Base-by-base conservation (phyloP, 495 filamentous ascomycete species). In the Friedmanniomyces simplex region DNA sequence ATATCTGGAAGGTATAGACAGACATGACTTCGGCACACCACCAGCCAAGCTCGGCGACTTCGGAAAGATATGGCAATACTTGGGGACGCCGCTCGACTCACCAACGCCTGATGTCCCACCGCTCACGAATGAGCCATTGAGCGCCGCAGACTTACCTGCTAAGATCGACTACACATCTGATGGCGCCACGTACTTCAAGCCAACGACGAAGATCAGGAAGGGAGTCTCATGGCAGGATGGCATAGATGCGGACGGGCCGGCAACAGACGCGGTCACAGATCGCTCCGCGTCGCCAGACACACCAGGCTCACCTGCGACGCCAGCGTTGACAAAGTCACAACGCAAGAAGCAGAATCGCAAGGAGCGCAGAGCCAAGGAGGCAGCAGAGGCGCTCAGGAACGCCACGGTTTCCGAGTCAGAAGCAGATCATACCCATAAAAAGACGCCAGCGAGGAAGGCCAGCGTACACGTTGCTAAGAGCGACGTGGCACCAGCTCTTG, bases 41-140 rank as follows among this genome's bases (percentile, higher is more conserved):
- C 26, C 50, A 6, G 20, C 28, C 13, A 53, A 25, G n/a, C 66
- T 77, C 34, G 74, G 74, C 18, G 69, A 75, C 51, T 77, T 77
- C 52, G 62, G 63, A 42, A 72, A 64, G 41, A 43, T 77, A 20
- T 77, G 69, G 66, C 58, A 69, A 52, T 71, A 64, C 55, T 62
- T 77, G 24, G 71, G 67, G 39, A 58, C 67, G 22, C 63, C 70
- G n/a, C 24, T 52, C 11, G 54, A 63, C 28, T 46, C 54, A 12
- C 62, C 64, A 21, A 55, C 63, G 25, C 66, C 68, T 10, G 25
- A 42, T 25, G 50, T 66, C 5, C 46, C 61, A 18, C 43, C 28
- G 8, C 46, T 50, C n/a, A 50, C 56, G 43, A 37, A 14, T 28
- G 34, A 54, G 54, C 36, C 34, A 50, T 1, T 34, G 39, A 39